A percentile compares a stretch with the other conserved stretches of the same genome.
Evolutionary conservation across 2,329 filamentous ascomycete species (phyloP).

Genomic region (Gyromitra esculenta): DNA sequence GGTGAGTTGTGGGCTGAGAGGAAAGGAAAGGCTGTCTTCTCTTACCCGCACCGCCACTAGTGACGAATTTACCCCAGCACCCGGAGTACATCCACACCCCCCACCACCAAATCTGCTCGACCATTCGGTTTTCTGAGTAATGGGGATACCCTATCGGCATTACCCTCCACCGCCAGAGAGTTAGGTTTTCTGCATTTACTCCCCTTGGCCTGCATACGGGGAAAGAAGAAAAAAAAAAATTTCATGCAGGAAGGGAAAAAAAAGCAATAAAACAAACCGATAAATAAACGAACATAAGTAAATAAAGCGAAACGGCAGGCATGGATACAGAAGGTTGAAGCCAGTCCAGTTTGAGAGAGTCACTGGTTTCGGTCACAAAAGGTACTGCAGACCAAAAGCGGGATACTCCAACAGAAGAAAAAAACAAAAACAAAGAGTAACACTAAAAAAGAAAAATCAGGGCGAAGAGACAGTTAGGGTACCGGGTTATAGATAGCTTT

Average conservation of each 20-base stretch:
- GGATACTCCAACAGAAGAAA: slow-evolving; percentile 6
- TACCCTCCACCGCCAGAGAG: background rate
- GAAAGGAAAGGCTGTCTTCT: too few species aligned
- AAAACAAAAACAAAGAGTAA: slow-evolving; percentile 2
- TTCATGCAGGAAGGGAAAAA: slow-evolving; percentile 5
- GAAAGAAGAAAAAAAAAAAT: slow-evolving; percentile 21
- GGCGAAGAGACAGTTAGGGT: slow-evolving; percentile 25
- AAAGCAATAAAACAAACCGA: background rate
- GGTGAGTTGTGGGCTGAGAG: too few species aligned
- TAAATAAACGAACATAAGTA: slow-evolving; percentile 1
- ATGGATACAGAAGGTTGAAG: slow-evolving; percentile 13
- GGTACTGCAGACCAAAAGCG: slow-evolving; percentile 6
- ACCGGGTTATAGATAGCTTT: slow-evolving; percentile 19
- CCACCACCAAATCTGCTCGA: slow-evolving; percentile 1
- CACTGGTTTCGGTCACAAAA: slow-evolving; percentile 22
- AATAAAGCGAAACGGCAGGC: slow-evolving; percentile 13
- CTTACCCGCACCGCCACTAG: too few species aligned
- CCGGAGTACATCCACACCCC: slow-evolving; percentile 21
- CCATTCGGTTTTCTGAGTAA: slow-evolving; percentile 20
- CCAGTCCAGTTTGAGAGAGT: slow-evolving; percentile 10
- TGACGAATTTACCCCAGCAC: too few species aligned
- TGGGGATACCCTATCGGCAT: slow-evolving; percentile 1
- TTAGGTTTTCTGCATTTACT: slow-evolving; percentile 7
- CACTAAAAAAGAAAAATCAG: slow-evolving; percentile 8
- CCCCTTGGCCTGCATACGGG: slow-evolving; percentile 19